These are phyloP conservation scores for Bryoglossum gracile DNA, from an alignment of 495 filamentous ascomycete species.

Conservation along the genomic window DNA sequence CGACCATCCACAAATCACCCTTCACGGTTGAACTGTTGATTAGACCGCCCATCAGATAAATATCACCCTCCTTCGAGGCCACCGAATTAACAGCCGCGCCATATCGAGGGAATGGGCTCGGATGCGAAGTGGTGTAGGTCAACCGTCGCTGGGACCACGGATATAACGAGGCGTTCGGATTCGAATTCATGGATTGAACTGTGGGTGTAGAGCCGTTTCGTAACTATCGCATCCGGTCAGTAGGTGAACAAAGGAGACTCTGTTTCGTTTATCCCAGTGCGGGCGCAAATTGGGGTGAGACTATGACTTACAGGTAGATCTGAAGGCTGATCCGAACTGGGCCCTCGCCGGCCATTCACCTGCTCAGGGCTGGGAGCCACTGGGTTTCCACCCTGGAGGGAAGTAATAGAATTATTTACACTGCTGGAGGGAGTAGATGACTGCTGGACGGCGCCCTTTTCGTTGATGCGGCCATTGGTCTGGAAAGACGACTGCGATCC, in stretches of 20 bases:
- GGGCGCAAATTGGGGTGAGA: background rate
- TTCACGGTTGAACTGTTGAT: conserved; percentile 92
- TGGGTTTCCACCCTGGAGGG: conserved; percentile 38
- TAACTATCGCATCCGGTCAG: conserved; percentile 29
- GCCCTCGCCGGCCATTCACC: conserved; percentile 23
- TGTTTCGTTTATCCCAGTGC: background rate
- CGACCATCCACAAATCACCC: conserved; percentile 96
- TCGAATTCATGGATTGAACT: conserved; percentile 26
- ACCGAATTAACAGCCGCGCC: conserved; percentile 91
- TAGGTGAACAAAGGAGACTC: background rate
- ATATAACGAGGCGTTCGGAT: conserved; percentile 61
- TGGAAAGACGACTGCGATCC: conserved; percentile 25
- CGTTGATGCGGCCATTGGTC: conserved; percentile 19
- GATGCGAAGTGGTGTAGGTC: conserved; percentile 73
- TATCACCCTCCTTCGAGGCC: conserved; percentile 91
- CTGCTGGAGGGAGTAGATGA: conserved; percentile 49
- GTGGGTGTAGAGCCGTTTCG: conserved; percentile 34
- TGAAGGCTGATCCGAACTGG: conserved; percentile 23
- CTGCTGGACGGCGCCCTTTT: conserved; percentile 27
- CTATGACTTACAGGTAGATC: conserved; percentile 43
- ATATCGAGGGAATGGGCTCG: conserved; percentile 92
- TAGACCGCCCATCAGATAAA: conserved; percentile 96
- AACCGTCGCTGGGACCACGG: conserved; percentile 91
- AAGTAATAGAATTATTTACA: conserved; percentile 34
- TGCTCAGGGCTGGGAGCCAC: conserved; percentile 46